These are phyloP conservation scores for Wickerhamomyces chaumierensis DNA, from an alignment of 805 yeast genomes.

Conservation along the genomic window DNA sequence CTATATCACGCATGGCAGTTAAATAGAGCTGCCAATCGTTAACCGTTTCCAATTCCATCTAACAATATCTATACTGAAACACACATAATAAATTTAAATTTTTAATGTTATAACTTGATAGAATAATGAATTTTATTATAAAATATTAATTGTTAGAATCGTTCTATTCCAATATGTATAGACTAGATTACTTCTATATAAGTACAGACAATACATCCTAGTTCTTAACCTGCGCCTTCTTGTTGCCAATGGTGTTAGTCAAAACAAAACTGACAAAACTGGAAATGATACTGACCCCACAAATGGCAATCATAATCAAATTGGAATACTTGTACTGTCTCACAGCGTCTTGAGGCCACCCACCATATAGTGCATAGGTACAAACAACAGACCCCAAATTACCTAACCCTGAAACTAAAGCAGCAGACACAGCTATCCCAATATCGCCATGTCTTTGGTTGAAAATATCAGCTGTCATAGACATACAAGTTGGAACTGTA, in stretches of 20 bases:
- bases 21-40: no score
- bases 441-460: constrained; percentile 65
- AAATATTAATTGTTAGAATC: no score
- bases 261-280: constrained; percentile 14
- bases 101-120: no score
- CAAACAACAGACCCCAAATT: constrained; percentile 79
- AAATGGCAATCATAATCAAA: constrained; percentile 73
- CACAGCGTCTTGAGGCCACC: constrained; percentile 73
- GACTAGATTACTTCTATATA: no score
- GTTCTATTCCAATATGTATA: no score
- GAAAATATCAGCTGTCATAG: constrained; percentile 72
- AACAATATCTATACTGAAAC: no score
- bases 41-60: no score
- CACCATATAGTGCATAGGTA: constrained; percentile 74
- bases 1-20: no score
- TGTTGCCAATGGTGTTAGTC: not conserved
- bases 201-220: no score
- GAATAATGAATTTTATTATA: no score
- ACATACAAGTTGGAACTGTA: constrained; percentile 81
- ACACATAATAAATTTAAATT: no score
- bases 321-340: constrained; percentile 58
- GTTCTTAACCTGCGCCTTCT: not conserved
- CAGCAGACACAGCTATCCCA: constrained; percentile 76
- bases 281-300: constrained; percentile 60
- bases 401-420: constrained; percentile 78